Evolutionary conservation across 257 asterid species (phyloP).

Genomic region (Vinca minor): DNA sequence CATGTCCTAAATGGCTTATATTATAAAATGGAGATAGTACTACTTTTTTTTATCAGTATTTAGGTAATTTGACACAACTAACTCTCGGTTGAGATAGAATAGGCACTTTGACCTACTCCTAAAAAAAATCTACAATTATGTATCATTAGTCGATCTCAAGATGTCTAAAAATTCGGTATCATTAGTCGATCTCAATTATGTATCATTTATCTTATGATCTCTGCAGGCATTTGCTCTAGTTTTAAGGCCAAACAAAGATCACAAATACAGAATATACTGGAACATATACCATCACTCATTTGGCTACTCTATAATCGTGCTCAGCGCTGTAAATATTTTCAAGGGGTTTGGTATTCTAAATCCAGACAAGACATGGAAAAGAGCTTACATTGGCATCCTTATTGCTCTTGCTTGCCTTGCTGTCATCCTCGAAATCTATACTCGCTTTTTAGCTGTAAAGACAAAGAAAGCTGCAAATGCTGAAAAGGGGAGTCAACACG

Average conservation of each 20-base stretch:
- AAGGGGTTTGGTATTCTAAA: conserved; percentile 67
- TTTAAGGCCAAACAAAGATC: conserved; percentile 81
- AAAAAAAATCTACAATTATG: too few relatives aligned
- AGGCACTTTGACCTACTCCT: too few relatives aligned
- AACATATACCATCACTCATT: conserved; percentile 62
- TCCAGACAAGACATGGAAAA: conserved; percentile 70
- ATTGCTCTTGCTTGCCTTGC: conserved; percentile 49
- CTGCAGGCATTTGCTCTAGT: conserved; percentile 78
- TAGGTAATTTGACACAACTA: too few relatives aligned
- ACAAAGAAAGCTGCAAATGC: conserved; percentile 41
- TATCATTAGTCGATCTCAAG: too few relatives aligned
- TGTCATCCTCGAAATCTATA: conserved; percentile 47
- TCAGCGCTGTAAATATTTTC: conserved; percentile 75
- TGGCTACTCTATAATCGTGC: conserved; percentile 62
- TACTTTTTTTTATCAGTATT: too few relatives aligned
- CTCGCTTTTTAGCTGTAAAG: conserved; percentile 64
- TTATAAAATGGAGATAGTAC: too few relatives aligned
- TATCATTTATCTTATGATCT: too few relatives aligned
- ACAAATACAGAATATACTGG: conserved; percentile 78
- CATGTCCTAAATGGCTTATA: too few relatives aligned
- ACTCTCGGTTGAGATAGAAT: too few relatives aligned
- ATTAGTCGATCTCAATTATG: too few relatives aligned
- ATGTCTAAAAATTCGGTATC: too few relatives aligned
- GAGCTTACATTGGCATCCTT: conserved; percentile 49
- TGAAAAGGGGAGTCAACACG: too few relatives aligned